Evolutionary conservation across 192 early-diverging fungal genomes (phyloP).

Genomic region (Podila verticillata): DNA sequence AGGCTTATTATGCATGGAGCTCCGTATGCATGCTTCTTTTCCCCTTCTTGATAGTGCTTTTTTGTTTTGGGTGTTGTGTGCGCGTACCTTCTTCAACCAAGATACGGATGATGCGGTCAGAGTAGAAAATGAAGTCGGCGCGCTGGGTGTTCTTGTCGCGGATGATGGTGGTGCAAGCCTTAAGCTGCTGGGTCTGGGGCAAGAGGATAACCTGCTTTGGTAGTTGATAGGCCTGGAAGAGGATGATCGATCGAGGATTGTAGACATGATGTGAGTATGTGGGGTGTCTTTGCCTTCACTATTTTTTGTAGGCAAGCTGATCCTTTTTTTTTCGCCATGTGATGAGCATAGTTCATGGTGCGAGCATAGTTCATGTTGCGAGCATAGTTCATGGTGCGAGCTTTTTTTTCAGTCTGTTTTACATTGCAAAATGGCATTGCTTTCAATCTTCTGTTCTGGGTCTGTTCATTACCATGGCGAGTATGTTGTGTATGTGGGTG

Average conservation of each 20-base stretch:
- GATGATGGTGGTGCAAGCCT: constrained; percentile 87
- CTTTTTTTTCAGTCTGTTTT: too few relatives aligned
- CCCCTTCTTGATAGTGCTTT: neutral
- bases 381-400: too few relatives aligned
- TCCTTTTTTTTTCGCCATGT: too few relatives aligned
- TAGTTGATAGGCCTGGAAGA: constrained; percentile 30
- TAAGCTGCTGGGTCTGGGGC: constrained; percentile 77
- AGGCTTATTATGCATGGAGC: too few relatives aligned
- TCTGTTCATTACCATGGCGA: too few relatives aligned
- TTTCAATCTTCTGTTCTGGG: too few relatives aligned
- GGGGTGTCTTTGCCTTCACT: neutral
- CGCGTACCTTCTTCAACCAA: constrained; percentile 87
- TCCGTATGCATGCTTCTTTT: too few relatives aligned
- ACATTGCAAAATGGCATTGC: too few relatives aligned
- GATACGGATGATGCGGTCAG: constrained; percentile 86
- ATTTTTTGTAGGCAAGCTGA: neutral
- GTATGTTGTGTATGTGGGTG: constrained; percentile 45
- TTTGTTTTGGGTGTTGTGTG: neutral
- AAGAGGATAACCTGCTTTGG: constrained; percentile 75
- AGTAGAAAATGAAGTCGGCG: constrained; percentile 95
- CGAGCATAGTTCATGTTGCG: too few relatives aligned
- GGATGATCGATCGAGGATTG: too few relatives aligned
- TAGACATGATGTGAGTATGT: too few relatives aligned
- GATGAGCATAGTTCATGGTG: too few relatives aligned
- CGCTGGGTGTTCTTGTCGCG: constrained; percentile 80